phyloP scores from a whole-genome alignment of 805 yeast genomes.

The Saccharomycopsis selenospora region DNA sequence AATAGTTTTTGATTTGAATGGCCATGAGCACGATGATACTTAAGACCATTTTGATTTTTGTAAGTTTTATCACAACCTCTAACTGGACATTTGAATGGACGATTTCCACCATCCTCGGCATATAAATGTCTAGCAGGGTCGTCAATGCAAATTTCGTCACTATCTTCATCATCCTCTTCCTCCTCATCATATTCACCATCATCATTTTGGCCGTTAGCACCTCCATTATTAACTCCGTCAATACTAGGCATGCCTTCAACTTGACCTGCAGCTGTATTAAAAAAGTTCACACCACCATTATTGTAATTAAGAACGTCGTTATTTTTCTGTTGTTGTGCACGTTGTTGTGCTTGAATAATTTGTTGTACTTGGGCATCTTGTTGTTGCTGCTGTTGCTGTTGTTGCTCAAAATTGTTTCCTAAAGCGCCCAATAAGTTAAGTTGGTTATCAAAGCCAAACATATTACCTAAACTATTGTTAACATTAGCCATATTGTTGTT shows the following conservation, averaged over 20 bases:
- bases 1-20: constrained; percentile 92
- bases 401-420: neutral
- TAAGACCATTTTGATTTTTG: constrained; percentile 94
- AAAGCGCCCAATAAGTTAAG: neutral
- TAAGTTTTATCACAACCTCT: constrained; percentile 97
- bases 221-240: constrained; percentile 5
- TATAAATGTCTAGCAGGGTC: constrained; percentile 94
- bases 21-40: constrained; percentile 92
- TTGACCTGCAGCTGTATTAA: neutral
- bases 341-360: constrained; percentile 16
- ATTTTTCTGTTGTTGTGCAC: constrained; percentile 6
- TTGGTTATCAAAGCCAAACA: neutral
- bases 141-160: constrained; percentile 73
- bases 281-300: neutral
- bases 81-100: constrained; percentile 96
- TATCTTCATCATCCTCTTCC: constrained; percentile 28
- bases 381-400: constrained; percentile 18
- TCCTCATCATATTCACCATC: constrained; percentile 23
- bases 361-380: constrained; percentile 23
- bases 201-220: constrained; percentile 31
- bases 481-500: constrained; percentile 6
- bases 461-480: constrained; percentile 21
- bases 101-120: constrained; percentile 87
- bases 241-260: neutral
- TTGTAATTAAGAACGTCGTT: neutral